Conservation (phyloP, 2,329 filamentous ascomycete genomes). For the Ceratocystis variospora region DNA sequence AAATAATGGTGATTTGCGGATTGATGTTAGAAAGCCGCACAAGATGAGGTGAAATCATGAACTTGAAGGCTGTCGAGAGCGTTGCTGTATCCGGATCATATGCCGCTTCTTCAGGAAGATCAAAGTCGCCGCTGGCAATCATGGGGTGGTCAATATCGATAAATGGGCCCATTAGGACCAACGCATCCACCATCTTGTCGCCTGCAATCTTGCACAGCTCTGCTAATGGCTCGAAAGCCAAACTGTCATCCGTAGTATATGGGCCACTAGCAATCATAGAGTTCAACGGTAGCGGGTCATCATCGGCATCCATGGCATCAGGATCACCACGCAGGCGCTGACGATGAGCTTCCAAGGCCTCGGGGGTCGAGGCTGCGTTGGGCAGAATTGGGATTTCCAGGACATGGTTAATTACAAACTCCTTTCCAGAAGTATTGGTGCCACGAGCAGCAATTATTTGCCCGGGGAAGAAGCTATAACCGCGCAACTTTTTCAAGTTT, state of each 20-base stretch:
- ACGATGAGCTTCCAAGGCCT: constrained; percentile 52
- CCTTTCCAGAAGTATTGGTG: constrained; percentile 71
- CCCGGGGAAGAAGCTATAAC: constrained; percentile 82
- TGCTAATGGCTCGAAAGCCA: constrained; percentile 77
- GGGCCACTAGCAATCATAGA: constrained; percentile 72
- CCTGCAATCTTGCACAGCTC: constrained; percentile 66
- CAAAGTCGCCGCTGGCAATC: constrained; percentile 65
- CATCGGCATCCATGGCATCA: constrained; percentile 44
- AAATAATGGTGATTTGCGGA: constrained; percentile 64
- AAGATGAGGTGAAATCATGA: constrained; percentile 62
- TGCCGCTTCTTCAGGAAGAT: constrained; percentile 53
- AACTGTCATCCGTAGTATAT: constrained; percentile 82
- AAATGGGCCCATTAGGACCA: constrained; percentile 77
- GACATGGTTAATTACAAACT: constrained; percentile 67
- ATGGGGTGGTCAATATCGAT: constrained; percentile 84
- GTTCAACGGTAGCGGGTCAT: constrained; percentile 48
- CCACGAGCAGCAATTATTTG: constrained; percentile 82
- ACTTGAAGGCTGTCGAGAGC: constrained; percentile 68
- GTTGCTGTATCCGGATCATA: constrained; percentile 66
- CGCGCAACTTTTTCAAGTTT: constrained; percentile 52
- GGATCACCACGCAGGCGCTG: constrained; percentile 52
- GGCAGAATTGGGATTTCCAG: constrained; percentile 62
- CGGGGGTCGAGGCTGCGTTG: constrained; percentile 55
- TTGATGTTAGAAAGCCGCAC: constrained; percentile 55
- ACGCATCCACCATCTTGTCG: constrained; percentile 58